Evolutionary conservation across 192 early-diverging fungal species (phyloP).

Genomic region (Kickxella alabastrina): DNA sequence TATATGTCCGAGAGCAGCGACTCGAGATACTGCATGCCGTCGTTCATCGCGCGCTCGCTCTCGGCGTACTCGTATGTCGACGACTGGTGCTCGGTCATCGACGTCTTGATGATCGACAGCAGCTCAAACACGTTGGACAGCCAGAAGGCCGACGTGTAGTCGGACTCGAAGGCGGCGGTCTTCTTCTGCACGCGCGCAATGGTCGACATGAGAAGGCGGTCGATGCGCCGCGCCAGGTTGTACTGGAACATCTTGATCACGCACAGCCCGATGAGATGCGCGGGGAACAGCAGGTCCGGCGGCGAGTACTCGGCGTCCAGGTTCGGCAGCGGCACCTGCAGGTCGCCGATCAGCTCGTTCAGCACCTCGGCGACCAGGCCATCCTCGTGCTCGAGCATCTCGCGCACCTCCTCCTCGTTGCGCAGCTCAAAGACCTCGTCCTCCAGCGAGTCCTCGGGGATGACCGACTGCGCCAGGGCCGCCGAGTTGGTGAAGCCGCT

Average conservation of each 20-base stretch:
- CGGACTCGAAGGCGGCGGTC: slow-evolving; percentile 55
- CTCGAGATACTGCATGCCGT: slow-evolving; percentile 86
- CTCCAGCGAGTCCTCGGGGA: slow-evolving; percentile 21
- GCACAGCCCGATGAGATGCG: slow-evolving; percentile 83
- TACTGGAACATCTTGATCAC: slow-evolving; percentile 84
- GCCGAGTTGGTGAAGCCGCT: neutral
- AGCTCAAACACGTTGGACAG: slow-evolving; percentile 95
- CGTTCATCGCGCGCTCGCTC: slow-evolving; percentile 73
- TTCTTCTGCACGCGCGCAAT: slow-evolving; percentile 78
- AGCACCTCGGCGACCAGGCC: slow-evolving; percentile 76
- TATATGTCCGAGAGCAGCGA: slow-evolving; percentile 90
- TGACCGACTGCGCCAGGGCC: slow-evolving; percentile 6
- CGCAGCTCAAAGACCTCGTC: slow-evolving; percentile 14
- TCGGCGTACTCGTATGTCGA: slow-evolving; percentile 61
- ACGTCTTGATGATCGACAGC: slow-evolving; percentile 81
- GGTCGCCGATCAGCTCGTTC: slow-evolving; percentile 79
- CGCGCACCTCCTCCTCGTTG: slow-evolving; percentile 44
- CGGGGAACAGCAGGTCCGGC: slow-evolving; percentile 84
- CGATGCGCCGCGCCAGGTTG: slow-evolving; percentile 78
- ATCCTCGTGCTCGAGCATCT: slow-evolving; percentile 61
- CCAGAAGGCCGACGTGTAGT: slow-evolving; percentile 85
- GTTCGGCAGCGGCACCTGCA: slow-evolving; percentile 88
- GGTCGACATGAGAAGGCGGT: slow-evolving; percentile 78
- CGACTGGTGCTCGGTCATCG: slow-evolving; percentile 67
- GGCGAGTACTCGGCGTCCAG: slow-evolving; percentile 65